Evolutionary conservation across 2,329 filamentous ascomycete species (phyloP).

Genomic region (Endothia cerciana): DNA sequence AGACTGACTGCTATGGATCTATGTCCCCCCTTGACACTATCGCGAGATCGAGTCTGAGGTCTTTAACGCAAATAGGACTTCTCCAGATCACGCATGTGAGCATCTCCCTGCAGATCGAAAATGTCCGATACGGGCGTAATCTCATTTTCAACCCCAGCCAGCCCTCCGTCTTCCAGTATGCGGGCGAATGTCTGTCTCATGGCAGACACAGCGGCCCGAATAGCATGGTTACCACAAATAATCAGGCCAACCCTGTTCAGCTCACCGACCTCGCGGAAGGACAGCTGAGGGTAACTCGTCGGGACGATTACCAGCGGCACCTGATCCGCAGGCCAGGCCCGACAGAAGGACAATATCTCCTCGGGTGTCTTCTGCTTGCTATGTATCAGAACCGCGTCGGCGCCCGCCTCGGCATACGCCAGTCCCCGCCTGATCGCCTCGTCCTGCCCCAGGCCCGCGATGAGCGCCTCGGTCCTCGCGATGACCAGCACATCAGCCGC

Average conservation of each 20-base stretch:
- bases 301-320: constrained; percentile 7
- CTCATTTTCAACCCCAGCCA: constrained; percentile 1
- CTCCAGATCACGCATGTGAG: constrained; percentile 6
- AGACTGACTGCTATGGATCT: background rate
- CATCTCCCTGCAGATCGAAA: constrained; percentile 7
- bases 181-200: background rate
- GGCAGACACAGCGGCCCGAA: background rate
- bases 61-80: constrained; percentile 6
- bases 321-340: constrained; percentile 1
- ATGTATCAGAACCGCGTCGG: constrained; percentile 45
- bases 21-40: constrained; percentile 3
- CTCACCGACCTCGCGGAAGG: background rate
- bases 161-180: background rate
- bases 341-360: constrained; percentile 3
- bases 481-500: constrained; percentile 52
- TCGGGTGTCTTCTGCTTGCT: constrained; percentile 9
- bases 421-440: constrained; percentile 47
- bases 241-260: constrained; percentile 8
- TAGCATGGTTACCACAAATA: constrained; percentile 9
- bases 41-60: background rate
- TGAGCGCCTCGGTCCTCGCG: constrained; percentile 48
- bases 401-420: constrained; percentile 48
- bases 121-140: background rate
- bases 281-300: constrained; percentile 7
- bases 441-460: constrained; percentile 43